Evolutionary conservation across 2,329 filamentous ascomycete species (phyloP).

Genomic region (Fusarium albidum): DNA sequence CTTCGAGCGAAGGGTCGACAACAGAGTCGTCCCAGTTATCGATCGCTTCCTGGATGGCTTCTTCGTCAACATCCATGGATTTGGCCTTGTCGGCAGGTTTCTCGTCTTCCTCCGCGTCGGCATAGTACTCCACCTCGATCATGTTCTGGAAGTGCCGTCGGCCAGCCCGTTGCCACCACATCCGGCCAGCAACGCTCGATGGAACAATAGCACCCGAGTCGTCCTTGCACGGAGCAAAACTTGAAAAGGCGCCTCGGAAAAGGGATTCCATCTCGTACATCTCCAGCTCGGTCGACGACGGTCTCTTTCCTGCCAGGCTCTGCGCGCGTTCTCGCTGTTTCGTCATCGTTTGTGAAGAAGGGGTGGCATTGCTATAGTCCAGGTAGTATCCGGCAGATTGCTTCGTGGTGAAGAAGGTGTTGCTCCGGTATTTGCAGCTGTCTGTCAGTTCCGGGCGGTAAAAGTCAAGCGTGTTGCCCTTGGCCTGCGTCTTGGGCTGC

Average conservation of each 20-base stretch:
- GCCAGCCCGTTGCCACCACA: conserved; percentile 81
- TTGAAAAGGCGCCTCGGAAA: conserved; percentile 80
- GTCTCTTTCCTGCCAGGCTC: conserved; percentile 69
- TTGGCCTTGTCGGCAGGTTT: conserved; percentile 45
- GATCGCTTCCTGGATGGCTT: conserved; percentile 61
- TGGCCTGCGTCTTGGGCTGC: conserved; percentile 73
- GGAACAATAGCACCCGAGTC: conserved; percentile 76
- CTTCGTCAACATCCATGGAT: conserved; percentile 57
- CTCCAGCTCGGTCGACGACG: conserved; percentile 63
- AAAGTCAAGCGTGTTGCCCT: conserved; percentile 63
- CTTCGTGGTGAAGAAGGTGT: conserved; percentile 71
- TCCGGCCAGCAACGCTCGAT: conserved; percentile 69
- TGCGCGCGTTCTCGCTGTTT: conserved; percentile 78
- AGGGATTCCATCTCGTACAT: conserved; percentile 75
- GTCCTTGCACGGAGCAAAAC: conserved; percentile 80
- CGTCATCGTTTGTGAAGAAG: conserved; percentile 61
- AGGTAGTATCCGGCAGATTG: conserved; percentile 75
- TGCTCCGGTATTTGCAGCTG: conserved; percentile 61
- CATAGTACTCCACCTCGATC: conserved; percentile 61
- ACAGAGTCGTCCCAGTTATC: conserved; percentile 65
- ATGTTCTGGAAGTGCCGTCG: conserved; percentile 71
- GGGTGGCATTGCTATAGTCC: conserved; percentile 71
- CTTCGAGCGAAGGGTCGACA: conserved; percentile 66
- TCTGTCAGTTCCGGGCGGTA: conserved; percentile 64
- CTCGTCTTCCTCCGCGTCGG: conserved; percentile 49